These are phyloP conservation scores for Bolboschoenoplectus hybrid DNA, from an alignment of 202 grass and related monocot genomes.

Conservation along the genomic window DNA sequence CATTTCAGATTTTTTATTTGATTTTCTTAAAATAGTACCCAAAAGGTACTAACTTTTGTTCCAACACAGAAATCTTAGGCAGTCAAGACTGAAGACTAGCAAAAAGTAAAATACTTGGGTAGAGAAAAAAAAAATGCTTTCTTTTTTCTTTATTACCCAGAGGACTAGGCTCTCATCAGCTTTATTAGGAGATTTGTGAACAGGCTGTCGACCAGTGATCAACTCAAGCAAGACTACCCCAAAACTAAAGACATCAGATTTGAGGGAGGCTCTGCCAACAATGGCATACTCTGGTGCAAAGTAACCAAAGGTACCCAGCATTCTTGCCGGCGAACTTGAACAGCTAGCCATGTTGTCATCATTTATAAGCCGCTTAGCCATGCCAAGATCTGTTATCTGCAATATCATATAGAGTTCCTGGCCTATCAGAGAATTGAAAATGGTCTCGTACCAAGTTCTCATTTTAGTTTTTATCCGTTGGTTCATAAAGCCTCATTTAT, in stretches of 20 bases:
- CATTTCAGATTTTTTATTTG: background rate
- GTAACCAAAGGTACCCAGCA: constrained; percentile 96
- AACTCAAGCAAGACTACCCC: constrained; percentile 95
- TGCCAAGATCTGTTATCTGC: constrained; percentile 95
- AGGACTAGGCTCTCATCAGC: constrained; percentile 90
- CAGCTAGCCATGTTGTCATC: constrained; percentile 78
- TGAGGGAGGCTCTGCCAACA: constrained; percentile 86
- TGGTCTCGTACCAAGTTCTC: background rate
- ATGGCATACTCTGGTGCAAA: constrained; percentile 97
- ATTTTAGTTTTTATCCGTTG: background rate
- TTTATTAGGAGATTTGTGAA: constrained; percentile 58
- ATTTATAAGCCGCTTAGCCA: constrained; percentile 87
- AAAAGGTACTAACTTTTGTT: background rate
- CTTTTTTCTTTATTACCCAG: constrained; percentile 49
- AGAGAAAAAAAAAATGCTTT: background rate
- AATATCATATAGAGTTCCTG: background rate
- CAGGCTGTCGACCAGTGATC: constrained; percentile 78
- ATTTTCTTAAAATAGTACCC: background rate
- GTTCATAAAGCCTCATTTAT: background rate
- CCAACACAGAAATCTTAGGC: background rate
- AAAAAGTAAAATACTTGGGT: background rate
- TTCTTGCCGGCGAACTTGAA: constrained; percentile 82
- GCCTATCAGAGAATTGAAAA: background rate
- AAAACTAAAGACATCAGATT: constrained; percentile 98
- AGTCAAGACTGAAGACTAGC: background rate